Percentiles rank a stretch among this genome's conserved stretches.
These are phyloP conservation scores for Cylindrodendrum hubeiense DNA, from an alignment of 2,329 filamentous ascomycete species.

Conservation along the genomic window DNA sequence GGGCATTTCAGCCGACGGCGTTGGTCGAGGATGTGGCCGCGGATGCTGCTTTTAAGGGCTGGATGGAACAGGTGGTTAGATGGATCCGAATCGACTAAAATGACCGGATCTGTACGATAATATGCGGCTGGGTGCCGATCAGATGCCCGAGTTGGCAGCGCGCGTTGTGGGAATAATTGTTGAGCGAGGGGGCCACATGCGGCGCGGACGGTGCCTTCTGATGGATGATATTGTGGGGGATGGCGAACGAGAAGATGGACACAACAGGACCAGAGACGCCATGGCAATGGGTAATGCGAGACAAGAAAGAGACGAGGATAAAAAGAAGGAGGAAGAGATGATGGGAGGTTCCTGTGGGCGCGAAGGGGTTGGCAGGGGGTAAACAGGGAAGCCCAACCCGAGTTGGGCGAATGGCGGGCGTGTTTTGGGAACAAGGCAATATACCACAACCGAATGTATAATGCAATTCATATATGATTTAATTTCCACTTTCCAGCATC, in stretches of 20 bases:
- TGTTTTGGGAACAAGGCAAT: not conserved
- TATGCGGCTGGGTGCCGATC: slow-evolving; percentile 7
- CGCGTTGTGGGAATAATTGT: slow-evolving; percentile 1
- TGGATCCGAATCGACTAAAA: slow-evolving; percentile 10
- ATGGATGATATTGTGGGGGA: slow-evolving; percentile 1
- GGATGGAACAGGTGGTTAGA: slow-evolving; percentile 13
- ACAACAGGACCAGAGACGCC: slow-evolving; percentile 19
- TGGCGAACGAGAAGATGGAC: slow-evolving; percentile 9
- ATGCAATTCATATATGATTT: slow-evolving; percentile 19
- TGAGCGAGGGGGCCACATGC: not conserved
- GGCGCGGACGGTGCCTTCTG: not conserved
- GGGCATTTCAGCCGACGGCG: slow-evolving; percentile 37
- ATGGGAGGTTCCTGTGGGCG: not conserved
- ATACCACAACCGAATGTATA: slow-evolving; percentile 15
- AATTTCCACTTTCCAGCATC: not conserved
- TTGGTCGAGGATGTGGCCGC: slow-evolving; percentile 27
- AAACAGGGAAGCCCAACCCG: slow-evolving; percentile 2
- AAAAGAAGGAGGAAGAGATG: slow-evolving; percentile 1
- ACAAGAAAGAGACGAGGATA: slow-evolving; percentile 11
- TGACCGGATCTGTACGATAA: slow-evolving; percentile 23
- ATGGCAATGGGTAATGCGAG: slow-evolving; percentile 16
- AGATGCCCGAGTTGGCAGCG: slow-evolving; percentile 19
- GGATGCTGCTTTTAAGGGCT: slow-evolving; percentile 24
- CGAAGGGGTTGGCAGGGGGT: not conserved
- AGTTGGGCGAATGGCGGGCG: not conserved